These are phyloP conservation scores for Angomonas ambiguus DNA, from an alignment of 208 protist genomes.

Conservation along the genomic window DNA sequence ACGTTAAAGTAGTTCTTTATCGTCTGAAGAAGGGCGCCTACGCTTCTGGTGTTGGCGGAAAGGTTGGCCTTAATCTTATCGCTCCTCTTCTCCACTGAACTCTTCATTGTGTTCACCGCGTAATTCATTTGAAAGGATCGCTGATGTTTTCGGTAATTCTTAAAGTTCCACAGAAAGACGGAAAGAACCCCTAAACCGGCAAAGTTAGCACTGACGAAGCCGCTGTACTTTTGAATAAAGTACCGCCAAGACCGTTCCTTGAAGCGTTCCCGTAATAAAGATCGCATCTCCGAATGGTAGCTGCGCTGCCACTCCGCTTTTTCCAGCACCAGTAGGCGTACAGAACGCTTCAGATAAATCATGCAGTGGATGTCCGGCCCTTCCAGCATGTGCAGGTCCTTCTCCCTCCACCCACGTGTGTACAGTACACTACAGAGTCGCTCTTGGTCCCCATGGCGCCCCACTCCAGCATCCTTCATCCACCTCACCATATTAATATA, in stretches of 20 bases:
- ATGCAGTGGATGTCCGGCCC: conserved; percentile 41
- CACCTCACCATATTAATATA: conserved; percentile 48
- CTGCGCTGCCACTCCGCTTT: conserved; percentile 62
- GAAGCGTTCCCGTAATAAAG: conserved; percentile 50
- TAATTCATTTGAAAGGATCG: conserved; percentile 58
- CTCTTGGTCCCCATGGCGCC: conserved; percentile 35
- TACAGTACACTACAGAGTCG: conserved; percentile 47
- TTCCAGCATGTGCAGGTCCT: conserved; percentile 49
- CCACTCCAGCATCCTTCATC: conserved; percentile 51
- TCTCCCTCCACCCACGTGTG: conserved; percentile 52
- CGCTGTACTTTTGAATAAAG: conserved; percentile 66
- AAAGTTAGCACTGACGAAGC: conserved; percentile 63
- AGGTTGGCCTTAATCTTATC: neutral
- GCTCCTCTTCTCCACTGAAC: conserved; percentile 21
- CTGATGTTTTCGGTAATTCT: conserved; percentile 51
- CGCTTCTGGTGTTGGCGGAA: neutral
- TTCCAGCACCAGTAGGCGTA: conserved; percentile 51
- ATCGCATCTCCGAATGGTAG: conserved; percentile 49
- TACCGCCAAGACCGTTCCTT: conserved; percentile 62
- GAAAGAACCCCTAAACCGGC: conserved; percentile 55
- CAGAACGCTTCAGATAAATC: conserved; percentile 43
- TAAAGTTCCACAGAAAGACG: conserved; percentile 70
- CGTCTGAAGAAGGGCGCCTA: neutral
- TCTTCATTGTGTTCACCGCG: conserved; percentile 62
- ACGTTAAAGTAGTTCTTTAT: conserved; percentile 7